Conservation (phyloP, 1,284 basidiomycete species). For the Boletus austroedulis region DNA sequence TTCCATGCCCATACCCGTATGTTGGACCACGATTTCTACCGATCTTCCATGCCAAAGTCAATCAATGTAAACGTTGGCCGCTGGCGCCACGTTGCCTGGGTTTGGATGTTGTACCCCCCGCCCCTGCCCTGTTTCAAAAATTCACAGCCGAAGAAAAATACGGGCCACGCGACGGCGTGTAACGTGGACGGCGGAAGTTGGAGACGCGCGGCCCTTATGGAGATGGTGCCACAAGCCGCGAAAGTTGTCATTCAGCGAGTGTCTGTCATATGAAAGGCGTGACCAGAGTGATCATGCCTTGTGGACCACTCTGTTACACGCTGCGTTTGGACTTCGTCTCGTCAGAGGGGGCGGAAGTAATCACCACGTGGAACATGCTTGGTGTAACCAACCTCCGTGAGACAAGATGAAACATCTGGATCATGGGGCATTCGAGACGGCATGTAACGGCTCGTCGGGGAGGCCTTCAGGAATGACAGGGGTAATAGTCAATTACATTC, state of each 20-base stretch:
- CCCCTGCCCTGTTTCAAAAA: constrained; percentile 29
- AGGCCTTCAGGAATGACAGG: background rate
- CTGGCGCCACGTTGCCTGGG: constrained; percentile 22
- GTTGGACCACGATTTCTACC: constrained; percentile 1
- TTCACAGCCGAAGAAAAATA: constrained; percentile 3
- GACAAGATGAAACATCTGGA: constrained; percentile 12
- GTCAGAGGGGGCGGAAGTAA: constrained; percentile 3
- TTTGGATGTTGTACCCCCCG: constrained; percentile 17
- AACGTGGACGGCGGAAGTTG: constrained; percentile 4
- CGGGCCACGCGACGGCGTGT: constrained; percentile 22
- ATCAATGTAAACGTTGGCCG: constrained; percentile 26
- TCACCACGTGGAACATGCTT: constrained; percentile 19
- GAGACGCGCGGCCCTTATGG: constrained; percentile 11
- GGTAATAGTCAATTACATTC: background rate
- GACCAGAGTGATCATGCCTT: background rate
- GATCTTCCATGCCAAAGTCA: constrained; percentile 29
- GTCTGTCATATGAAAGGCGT: background rate
- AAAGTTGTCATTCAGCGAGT: constrained; percentile 20
- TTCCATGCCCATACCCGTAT: constrained; percentile 15
- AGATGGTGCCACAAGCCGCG: constrained; percentile 20
- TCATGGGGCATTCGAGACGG: background rate
- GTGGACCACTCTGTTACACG: background rate
- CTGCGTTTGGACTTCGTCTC: background rate
- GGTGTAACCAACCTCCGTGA: constrained; percentile 6
- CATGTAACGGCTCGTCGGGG: constrained; percentile 1